phyloP scores from a whole-genome alignment of 768 basidiomycete species.

The Hypholoma fasciculare region DNA sequence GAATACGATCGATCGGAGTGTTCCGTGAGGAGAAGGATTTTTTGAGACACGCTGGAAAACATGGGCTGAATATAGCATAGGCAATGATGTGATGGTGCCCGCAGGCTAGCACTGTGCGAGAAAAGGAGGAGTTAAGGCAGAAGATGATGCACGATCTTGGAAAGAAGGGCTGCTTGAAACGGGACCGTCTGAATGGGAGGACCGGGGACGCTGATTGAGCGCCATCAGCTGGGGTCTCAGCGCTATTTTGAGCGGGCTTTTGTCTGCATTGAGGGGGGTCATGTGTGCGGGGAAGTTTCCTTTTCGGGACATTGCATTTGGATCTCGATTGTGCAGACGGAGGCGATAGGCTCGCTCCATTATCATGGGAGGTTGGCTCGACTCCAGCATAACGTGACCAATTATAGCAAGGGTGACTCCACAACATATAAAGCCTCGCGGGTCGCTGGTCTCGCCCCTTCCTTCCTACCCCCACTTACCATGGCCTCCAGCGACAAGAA shows the following conservation, averaged over 20 bases:
- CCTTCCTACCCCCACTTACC: slow-evolving; percentile 18
- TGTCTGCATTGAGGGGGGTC: slow-evolving; percentile 7
- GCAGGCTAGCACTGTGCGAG: neutral
- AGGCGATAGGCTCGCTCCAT: neutral
- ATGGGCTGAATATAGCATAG: neutral
- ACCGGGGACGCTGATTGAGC: neutral
- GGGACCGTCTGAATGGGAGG: neutral
- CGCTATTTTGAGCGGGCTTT: neutral
- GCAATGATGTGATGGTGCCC: neutral
- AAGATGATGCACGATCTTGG: neutral
- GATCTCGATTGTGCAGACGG: slow-evolving; percentile 13
- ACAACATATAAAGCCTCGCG: slow-evolving; percentile 14
- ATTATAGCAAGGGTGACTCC: slow-evolving; percentile 8
- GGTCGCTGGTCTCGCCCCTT: slow-evolving; percentile 16
- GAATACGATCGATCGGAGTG: slow-evolving; percentile 5
- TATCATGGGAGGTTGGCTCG: neutral
- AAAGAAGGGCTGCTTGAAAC: neutral
- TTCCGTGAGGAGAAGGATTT: neutral
- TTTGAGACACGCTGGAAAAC: neutral
- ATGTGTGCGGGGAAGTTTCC: slow-evolving; percentile 18
- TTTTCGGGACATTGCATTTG: slow-evolving; percentile 7
- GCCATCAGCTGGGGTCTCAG: slow-evolving; percentile 2
- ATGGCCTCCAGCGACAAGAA: slow-evolving; percentile 37
- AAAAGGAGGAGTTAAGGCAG: neutral
- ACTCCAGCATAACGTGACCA: slow-evolving; percentile 14